Percentiles rank a stretch among this genome's conserved stretches.
Conservation (phyloP, 768 basidiomycete species). For the Termitomyces sp. region DNA sequence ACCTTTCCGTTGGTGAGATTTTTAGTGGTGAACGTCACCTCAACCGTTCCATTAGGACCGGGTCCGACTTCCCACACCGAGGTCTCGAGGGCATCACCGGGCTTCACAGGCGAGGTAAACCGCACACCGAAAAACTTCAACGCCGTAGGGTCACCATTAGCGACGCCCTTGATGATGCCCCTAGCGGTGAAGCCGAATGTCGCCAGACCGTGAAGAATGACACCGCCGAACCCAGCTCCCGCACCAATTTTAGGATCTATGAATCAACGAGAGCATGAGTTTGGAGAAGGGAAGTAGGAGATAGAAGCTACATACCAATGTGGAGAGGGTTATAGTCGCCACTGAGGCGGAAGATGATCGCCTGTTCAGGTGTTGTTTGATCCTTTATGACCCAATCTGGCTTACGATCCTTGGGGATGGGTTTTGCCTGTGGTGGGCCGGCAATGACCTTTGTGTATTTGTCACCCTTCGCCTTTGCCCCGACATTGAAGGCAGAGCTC, state of each 20-base stretch:
- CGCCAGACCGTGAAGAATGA: conserved; percentile 83
- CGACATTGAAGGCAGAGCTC: conserved; percentile 70
- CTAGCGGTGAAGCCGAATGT: conserved; percentile 83
- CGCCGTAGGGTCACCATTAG: conserved; percentile 56
- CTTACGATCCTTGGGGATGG: conserved; percentile 56
- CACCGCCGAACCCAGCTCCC: conserved; percentile 75
- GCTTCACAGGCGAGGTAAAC: conserved; percentile 83
- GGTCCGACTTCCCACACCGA: conserved; percentile 74
- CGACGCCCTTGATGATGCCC: conserved; percentile 64
- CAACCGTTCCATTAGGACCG: conserved; percentile 56
- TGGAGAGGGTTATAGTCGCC: conserved; percentile 83
- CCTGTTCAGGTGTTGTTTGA: conserved; percentile 64
- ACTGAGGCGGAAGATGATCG: conserved; percentile 68
- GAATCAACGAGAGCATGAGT: background rate
- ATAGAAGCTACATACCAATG: conserved; percentile 42
- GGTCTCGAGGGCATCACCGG: conserved; percentile 80
- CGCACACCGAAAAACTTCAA: conserved; percentile 69
- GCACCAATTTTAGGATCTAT: conserved; percentile 75
- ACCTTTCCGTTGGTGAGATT: conserved; percentile 62
- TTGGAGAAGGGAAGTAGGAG: background rate
- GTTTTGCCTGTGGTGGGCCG: conserved; percentile 58
- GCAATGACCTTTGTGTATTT: conserved; percentile 65
- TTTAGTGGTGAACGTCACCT: conserved; percentile 64
- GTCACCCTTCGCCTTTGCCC: conserved; percentile 59
- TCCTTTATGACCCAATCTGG: conserved; percentile 64